These are phyloP conservation scores for Talaromyces stipitatus DNA, from an alignment of 495 filamentous ascomycete genomes.

Conservation along the genomic window DNA sequence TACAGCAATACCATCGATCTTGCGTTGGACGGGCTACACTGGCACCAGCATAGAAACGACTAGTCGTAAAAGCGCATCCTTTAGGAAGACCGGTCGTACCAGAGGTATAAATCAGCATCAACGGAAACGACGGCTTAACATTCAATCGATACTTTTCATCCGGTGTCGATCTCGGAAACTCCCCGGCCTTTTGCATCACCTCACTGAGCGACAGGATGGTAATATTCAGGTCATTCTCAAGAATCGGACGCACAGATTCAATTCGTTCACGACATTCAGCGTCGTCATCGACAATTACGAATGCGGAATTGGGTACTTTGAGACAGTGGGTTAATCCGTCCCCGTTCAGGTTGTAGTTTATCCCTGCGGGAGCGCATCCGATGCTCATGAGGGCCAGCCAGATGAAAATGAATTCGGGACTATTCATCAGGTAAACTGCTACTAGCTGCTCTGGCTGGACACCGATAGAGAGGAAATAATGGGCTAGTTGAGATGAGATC, in stretches of 20 bases:
- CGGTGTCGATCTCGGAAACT: slow-evolving; percentile 38
- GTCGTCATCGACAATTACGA: slow-evolving; percentile 63
- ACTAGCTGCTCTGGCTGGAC: slow-evolving; percentile 61
- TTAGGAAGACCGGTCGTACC: slow-evolving; percentile 64
- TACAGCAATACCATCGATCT: slow-evolving; percentile 67
- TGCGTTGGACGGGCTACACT: slow-evolving; percentile 32
- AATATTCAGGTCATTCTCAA: slow-evolving; percentile 42
- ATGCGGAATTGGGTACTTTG: slow-evolving; percentile 46
- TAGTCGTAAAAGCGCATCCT: slow-evolving; percentile 46
- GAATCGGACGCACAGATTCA: slow-evolving; percentile 36
- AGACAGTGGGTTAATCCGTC: slow-evolving; percentile 66
- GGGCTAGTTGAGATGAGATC: slow-evolving; percentile 52
- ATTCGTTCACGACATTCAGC: slow-evolving; percentile 44
- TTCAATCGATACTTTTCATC: slow-evolving; percentile 38
- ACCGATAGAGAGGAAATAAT: slow-evolving; percentile 54
- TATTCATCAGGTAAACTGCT: slow-evolving; percentile 61
- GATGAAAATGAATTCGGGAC: slow-evolving; percentile 57
- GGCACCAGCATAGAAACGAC: slow-evolving; percentile 22
- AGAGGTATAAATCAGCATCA: slow-evolving; percentile 62
- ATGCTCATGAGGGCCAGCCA: slow-evolving; percentile 57
- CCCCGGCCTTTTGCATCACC: slow-evolving; percentile 33
- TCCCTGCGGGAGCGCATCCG: slow-evolving; percentile 59
- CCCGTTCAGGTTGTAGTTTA: slow-evolving; percentile 64
- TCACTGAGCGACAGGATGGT: slow-evolving; percentile 6
- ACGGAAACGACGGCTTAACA: slow-evolving; percentile 42